Evolutionary conservation across 345 rosid genomes (phyloP).

Genomic region (Trapa bicornis): DNA sequence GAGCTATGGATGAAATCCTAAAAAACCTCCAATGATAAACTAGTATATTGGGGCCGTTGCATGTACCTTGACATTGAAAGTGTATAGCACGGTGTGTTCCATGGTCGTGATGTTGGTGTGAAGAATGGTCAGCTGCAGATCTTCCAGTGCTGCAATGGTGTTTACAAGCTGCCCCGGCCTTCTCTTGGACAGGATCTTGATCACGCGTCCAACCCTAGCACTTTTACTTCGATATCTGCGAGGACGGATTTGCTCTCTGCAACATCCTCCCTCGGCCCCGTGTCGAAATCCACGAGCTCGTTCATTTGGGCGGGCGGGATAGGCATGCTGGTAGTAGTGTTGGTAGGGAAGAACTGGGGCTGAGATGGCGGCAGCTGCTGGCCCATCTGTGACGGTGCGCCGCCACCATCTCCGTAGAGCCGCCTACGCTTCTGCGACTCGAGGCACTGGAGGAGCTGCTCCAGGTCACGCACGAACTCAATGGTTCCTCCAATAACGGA

Average conservation of each 20-base stretch:
- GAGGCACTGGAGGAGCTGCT: conserved; percentile 77
- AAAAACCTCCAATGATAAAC: no score
- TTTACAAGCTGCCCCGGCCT: conserved; percentile 75
- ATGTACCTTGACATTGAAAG: conserved; percentile 79
- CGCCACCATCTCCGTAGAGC: conserved; percentile 35
- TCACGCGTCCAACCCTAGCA: conserved; percentile 85
- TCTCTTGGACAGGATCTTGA: conserved; percentile 84
- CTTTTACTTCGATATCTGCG: conserved; percentile 88
- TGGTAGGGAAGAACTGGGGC: conserved; percentile 23
- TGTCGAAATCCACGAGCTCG: conserved; percentile 28
- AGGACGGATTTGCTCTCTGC: conserved; percentile 77
- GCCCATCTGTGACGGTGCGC: conserved; percentile 18
- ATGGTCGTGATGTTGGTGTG: conserved; percentile 93
- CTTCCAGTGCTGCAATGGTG: conserved; percentile 82
- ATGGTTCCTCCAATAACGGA: conserved; percentile 94
- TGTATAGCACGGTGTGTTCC: conserved; percentile 88
- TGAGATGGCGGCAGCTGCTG: neutral
- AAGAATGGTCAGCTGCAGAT: conserved; percentile 74
- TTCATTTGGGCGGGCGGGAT: conserved; percentile 24
- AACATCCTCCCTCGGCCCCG: conserved; percentile 48
- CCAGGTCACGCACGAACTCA: conserved; percentile 85
- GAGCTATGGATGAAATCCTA: no score
- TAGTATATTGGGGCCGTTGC: no score
- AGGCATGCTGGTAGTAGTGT: neutral
- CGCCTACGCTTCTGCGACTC: conserved; percentile 84